A percentile compares a stretch with the other conserved stretches of the same genome.
phyloP scores from a whole-genome alignment of 2,329 filamentous ascomycete species.

The Fusarium fujikuroi region DNA sequence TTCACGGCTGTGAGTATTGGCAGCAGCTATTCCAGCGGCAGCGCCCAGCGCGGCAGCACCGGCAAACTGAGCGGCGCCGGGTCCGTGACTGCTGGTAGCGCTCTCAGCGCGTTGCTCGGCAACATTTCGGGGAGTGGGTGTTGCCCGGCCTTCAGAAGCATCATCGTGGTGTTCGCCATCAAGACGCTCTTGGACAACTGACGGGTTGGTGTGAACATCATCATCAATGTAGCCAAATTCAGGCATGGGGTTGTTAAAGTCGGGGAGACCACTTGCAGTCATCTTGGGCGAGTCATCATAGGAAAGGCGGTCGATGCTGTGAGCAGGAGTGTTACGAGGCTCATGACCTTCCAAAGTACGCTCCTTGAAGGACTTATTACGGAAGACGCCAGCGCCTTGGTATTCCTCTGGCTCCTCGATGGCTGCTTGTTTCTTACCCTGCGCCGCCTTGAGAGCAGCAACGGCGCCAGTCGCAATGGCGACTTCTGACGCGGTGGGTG shows the following conservation, averaged over 20 bases:
- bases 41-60: constrained; percentile 56
- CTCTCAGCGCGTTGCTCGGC: constrained; percentile 48
- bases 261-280: constrained; percentile 76
- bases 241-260: constrained; percentile 76
- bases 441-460: constrained; percentile 61
- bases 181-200: constrained; percentile 79
- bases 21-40: constrained; percentile 57
- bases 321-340: constrained; percentile 65
- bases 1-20: constrained; percentile 59
- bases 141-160: constrained; percentile 66
- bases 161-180: constrained; percentile 59
- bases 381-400: constrained; percentile 62
- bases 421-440: constrained; percentile 57
- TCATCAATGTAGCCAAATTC: constrained; percentile 76
- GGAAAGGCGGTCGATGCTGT: constrained; percentile 68
- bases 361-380: constrained; percentile 74
- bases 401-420: constrained; percentile 53
- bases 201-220: constrained; percentile 86
- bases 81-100: constrained; percentile 47
- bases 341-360: constrained; percentile 67
- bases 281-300: constrained; percentile 66
- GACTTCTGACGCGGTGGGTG: constrained; percentile 66
- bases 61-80: constrained; percentile 62
- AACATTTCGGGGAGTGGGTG: constrained; percentile 55
- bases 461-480: constrained; percentile 68